Percentiles rank a stretch among this genome's conserved stretches.
Conservation (phyloP, 805 yeast genomes). For the Candida methanosorbosa region DNA sequence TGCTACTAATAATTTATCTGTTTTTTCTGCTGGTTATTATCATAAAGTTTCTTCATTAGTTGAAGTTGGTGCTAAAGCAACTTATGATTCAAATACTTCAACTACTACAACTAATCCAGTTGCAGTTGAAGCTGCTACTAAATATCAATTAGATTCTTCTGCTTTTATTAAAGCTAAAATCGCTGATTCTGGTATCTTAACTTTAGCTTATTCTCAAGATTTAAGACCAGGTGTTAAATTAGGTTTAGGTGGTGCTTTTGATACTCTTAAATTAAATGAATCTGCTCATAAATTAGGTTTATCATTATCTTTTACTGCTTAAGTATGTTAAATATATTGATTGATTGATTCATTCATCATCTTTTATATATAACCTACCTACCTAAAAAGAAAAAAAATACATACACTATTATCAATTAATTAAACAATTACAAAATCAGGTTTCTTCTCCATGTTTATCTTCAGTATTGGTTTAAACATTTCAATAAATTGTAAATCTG, state of each 20-base stretch:
- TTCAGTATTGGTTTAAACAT: slow-evolving; percentile 57
- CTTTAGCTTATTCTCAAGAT: slow-evolving; percentile 88
- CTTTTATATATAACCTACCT: background rate
- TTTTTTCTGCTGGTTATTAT: slow-evolving; percentile 93
- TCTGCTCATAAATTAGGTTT: slow-evolving; percentile 97
- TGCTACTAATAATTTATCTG: slow-evolving; percentile 78
- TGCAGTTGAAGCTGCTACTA: slow-evolving; percentile 91
- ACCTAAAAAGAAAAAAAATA: background rate
- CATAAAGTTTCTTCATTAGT: slow-evolving; percentile 87
- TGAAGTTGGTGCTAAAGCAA: slow-evolving; percentile 97
- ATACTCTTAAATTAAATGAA: slow-evolving; percentile 90
- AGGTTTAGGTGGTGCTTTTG: slow-evolving; percentile 96
- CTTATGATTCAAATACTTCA: slow-evolving; percentile 76
- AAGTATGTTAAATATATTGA: slow-evolving; percentile 16
- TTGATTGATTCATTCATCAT: too few species aligned
- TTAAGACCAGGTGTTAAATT: slow-evolving; percentile 94
- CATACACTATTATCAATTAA: background rate
- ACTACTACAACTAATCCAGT: slow-evolving; percentile 70
- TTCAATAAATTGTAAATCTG: slow-evolving; percentile 86
- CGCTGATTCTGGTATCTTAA: slow-evolving; percentile 92
- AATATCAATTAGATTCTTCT: slow-evolving; percentile 80
- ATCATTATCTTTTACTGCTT: slow-evolving; percentile 89
- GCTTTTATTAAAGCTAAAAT: slow-evolving; percentile 95
- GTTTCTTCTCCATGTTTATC: slow-evolving; percentile 40
- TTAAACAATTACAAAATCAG: slow-evolving; percentile 49